These are phyloP conservation scores for Talinum fruticosum DNA, from an alignment of 148 eudicot species.

Conservation along the genomic window DNA sequence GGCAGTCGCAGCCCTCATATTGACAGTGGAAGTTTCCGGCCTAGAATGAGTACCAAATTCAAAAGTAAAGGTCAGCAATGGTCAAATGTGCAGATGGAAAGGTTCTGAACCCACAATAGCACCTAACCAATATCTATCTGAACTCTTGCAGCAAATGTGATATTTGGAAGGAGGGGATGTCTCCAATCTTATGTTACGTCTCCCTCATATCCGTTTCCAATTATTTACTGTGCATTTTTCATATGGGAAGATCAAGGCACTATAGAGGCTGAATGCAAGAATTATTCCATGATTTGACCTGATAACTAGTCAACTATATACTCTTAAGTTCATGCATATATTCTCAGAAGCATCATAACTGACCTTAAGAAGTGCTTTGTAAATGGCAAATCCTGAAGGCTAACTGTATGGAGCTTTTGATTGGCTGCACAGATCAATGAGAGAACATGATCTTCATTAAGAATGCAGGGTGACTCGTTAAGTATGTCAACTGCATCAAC, in stretches of 20 bases:
- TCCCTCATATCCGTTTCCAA: too few species aligned
- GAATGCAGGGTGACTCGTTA: conserved; percentile 31
- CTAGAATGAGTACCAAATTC: conserved; percentile 10
- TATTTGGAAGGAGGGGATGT: neutral
- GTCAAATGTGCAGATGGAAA: neutral
- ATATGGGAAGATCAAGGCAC: neutral
- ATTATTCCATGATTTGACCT: neutral
- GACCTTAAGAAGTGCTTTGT: conserved; percentile 49
- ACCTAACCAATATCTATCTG: neutral
- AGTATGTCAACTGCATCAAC: conserved; percentile 39
- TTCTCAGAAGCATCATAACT: conserved; percentile 14
- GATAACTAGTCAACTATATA: neutral
- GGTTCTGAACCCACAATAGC: neutral
- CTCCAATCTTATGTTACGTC: neutral
- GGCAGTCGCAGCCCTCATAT: neutral
- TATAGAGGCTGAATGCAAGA: neutral
- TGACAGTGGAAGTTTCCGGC: conserved; percentile 6
- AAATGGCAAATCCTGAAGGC: conserved; percentile 44
- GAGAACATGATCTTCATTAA: conserved; percentile 42
- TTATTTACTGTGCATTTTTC: too few species aligned
- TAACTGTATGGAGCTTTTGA: conserved; percentile 44
- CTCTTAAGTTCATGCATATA: neutral
- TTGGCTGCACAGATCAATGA: conserved; percentile 44
- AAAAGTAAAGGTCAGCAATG: conserved; percentile 1
- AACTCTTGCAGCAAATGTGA: neutral